Evolutionary conservation across 805 yeast species (phyloP), one percentile per base, ranked within the genome.

Genomic region (Huiozyma naganishii): DNA sequence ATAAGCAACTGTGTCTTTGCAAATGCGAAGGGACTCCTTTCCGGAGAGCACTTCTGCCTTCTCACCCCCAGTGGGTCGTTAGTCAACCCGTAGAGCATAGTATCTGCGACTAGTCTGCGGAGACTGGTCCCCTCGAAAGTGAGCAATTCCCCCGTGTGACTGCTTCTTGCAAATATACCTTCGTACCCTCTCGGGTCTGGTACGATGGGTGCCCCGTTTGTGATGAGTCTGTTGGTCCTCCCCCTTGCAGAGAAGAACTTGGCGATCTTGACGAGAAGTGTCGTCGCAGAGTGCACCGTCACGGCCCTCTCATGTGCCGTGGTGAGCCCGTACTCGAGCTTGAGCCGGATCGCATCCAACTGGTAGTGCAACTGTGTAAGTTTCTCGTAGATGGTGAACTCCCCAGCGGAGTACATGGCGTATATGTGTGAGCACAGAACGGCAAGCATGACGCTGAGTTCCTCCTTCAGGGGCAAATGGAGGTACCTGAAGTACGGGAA

Each of bases 391-490:
- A 80, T 68, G n/a, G 72, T 65, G 50, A 78, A 79, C 55, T 83
- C 85, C 37, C 84, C 83, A 50, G 76, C 73, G 0, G 89, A 76
- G 62, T 83, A 83, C 53, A 82, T 68, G 0, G 85, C 76, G 61
- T 74, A 83, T 40, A 82, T 73, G 51, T 82, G 84, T 7, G 82
- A 71, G 10, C 77, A 69, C 42, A 83, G 63, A 39, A 79, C 71
- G 17, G 73, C 69, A 48, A 82, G 61, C 1, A 81, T 72, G 10
- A 79, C 73, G 9, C 68, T 70, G 45, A 81, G 69, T 58, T 83
- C 90, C 37, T 72, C 76, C 6, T 71, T 54, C 43, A 80, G 57
- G 27, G 69, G 60, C 41, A 67, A 66, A n/a, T 70, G 54, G 42
- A 70, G 66, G 37, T 70, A 60, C 41, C 70, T 66, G 36, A 70